Evolutionary conservation across 2,329 filamentous ascomycete species (phyloP).

Genomic region (Colletotrichum liriopes): DNA sequence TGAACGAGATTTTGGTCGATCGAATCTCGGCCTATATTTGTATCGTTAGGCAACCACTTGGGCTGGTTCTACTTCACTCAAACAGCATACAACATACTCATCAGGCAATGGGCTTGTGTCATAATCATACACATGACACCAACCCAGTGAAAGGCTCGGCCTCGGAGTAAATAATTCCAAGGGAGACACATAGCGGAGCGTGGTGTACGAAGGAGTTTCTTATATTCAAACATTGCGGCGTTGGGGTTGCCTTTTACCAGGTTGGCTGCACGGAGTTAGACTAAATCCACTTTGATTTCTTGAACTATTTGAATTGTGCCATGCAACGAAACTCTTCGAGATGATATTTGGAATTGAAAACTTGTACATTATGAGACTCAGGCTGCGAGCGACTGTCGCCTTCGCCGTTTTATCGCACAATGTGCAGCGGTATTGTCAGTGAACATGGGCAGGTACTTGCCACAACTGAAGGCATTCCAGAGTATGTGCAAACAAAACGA

Average conservation of each 20-base stretch:
- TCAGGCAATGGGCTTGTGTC: background rate
- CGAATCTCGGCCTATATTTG: background rate
- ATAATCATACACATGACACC: conserved; percentile 2
- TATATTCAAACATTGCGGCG: background rate
- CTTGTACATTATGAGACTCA: background rate
- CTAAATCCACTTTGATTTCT: background rate
- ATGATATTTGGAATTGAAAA: background rate
- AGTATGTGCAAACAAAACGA: background rate
- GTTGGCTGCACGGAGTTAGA: no score
- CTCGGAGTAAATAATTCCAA: background rate
- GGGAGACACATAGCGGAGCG: background rate
- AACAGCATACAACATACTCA: background rate
- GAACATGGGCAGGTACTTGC: background rate
- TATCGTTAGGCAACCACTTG: background rate
- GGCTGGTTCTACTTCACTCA: background rate
- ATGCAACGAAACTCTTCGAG: no score
- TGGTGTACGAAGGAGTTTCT: background rate
- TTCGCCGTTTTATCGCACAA: background rate
- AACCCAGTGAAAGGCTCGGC: background rate
- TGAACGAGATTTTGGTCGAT: background rate
- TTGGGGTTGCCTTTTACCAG: no score
- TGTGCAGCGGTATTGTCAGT: background rate
- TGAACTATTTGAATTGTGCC: background rate
- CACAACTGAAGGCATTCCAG: background rate
- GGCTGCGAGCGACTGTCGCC: background rate